phyloP scores from a whole-genome alignment of 306 rosid genomes.

The Medicago lupulina region DNA sequence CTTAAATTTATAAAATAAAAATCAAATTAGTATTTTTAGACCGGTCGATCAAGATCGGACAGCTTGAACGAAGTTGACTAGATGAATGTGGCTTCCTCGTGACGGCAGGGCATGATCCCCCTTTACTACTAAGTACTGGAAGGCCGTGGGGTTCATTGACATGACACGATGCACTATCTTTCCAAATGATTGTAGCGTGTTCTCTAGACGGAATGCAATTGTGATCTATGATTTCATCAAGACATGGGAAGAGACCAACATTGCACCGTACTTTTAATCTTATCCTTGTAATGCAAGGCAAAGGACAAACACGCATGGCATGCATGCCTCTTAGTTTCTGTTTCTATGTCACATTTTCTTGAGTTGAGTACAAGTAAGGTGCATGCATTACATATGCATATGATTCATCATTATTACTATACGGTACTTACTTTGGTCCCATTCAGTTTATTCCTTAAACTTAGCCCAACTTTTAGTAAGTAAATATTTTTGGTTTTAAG shows the following conservation, averaged over 20 bases:
- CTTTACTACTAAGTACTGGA: no score
- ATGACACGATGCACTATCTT: constrained; percentile 35
- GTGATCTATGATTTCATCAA: constrained; percentile 2
- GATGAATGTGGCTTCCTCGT: no score
- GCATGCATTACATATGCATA: background rate
- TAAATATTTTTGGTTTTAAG: background rate
- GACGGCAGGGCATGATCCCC: no score
- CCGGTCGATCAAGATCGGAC: no score
- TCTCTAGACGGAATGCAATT: background rate
- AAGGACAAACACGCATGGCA: constrained; percentile 37
- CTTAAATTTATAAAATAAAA: no score
- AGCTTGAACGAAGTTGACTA: no score
- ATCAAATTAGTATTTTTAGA: no score
- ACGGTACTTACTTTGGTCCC: constrained; percentile 19
- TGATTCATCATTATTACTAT: background rate
- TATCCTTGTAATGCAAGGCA: background rate
- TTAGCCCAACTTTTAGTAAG: no score
- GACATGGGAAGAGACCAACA: constrained; percentile 16
- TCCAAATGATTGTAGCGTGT: constrained; percentile 40
- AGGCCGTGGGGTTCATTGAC: background rate
- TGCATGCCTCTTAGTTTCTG: background rate
- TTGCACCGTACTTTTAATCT: background rate
- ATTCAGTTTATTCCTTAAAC: background rate
- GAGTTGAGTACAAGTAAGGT: background rate
- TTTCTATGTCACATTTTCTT: constrained; percentile 26